Conservation (phyloP, 371 early-diverging fungal genomes). For the Rhizopus stolonifer region DNA sequence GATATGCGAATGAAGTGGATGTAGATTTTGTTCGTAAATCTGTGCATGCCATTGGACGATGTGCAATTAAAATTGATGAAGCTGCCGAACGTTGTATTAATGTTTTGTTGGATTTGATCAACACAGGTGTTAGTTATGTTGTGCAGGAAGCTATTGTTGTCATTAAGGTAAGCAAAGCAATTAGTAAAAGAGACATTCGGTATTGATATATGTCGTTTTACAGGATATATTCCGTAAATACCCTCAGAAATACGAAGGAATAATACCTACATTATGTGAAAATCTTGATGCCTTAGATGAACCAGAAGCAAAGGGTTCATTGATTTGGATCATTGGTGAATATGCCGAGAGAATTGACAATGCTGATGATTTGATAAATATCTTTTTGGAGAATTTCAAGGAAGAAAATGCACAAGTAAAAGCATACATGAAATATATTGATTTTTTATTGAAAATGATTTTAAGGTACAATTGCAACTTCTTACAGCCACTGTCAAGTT, state of each 20-base stretch:
- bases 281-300: slow-evolving; percentile 86
- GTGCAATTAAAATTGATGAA: slow-evolving; percentile 89
- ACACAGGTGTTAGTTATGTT: slow-evolving; percentile 87
- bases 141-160: slow-evolving; percentile 93
- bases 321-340: slow-evolving; percentile 97
- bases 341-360: slow-evolving; percentile 92
- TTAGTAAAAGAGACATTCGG: not conserved
- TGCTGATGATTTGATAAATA: slow-evolving; percentile 77
- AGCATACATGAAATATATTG: slow-evolving; percentile 29
- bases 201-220: not conserved
- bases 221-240: slow-evolving; percentile 94
- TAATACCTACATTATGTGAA: slow-evolving; percentile 81
- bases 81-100: slow-evolving; percentile 89
- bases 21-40: slow-evolving; percentile 94
- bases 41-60: slow-evolving; percentile 88
- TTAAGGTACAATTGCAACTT: slow-evolving; percentile 75
- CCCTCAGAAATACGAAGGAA: slow-evolving; percentile 83
- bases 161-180: slow-evolving; percentile 60
- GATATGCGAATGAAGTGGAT: slow-evolving; percentile 95
- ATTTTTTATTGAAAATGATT: slow-evolving; percentile 48
- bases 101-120: slow-evolving; percentile 85
- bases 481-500: slow-evolving; percentile 89
- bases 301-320: slow-evolving; percentile 87
- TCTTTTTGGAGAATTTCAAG: slow-evolving; percentile 67
- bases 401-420: slow-evolving; percentile 70